phyloP scores from a whole-genome alignment of 768 basidiomycete species.

The Kwoniella europaea region DNA sequence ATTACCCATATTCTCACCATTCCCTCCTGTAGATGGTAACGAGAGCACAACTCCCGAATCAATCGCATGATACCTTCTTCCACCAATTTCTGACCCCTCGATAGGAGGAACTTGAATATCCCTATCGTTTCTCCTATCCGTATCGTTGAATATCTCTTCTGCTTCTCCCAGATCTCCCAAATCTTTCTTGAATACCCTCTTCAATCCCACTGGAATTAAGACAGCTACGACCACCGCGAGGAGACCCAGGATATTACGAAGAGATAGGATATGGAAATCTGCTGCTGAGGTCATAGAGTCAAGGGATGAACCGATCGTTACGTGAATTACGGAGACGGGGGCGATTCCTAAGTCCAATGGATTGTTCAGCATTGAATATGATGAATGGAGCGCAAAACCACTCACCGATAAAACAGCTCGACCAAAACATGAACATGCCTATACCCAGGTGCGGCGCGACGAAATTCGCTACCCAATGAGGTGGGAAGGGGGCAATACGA shows the following conservation, averaged over 20 bases:
- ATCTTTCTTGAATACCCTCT: slow-evolving; percentile 78
- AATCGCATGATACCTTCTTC: slow-evolving; percentile 44
- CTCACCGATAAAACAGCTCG: slow-evolving; percentile 75
- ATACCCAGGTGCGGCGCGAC: slow-evolving; percentile 92
- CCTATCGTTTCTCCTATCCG: slow-evolving; percentile 10
- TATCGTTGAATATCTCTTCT: slow-evolving; percentile 33
- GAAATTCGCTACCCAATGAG: slow-evolving; percentile 93
- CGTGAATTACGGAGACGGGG: slow-evolving; percentile 91
- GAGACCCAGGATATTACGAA: slow-evolving; percentile 84
- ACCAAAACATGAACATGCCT: slow-evolving; percentile 81
- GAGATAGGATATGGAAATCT: slow-evolving; percentile 92
- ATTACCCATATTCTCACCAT: slow-evolving; percentile 9
- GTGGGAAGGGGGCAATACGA: slow-evolving; percentile 84
- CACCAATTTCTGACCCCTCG: slow-evolving; percentile 1
- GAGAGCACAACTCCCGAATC: slow-evolving; percentile 50
- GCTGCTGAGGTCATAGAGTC: slow-evolving; percentile 93
- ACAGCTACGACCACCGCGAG: slow-evolving; percentile 85
- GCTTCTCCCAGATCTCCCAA: slow-evolving; percentile 58
- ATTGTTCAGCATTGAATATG: slow-evolving; percentile 5
- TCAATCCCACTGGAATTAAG: slow-evolving; percentile 87
- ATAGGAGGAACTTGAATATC: slow-evolving; percentile 38
- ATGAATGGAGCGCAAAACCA: background rate
- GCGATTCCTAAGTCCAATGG: slow-evolving; percentile 63
- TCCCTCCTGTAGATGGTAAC: slow-evolving; percentile 43
- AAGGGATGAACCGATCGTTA: slow-evolving; percentile 85